These are phyloP conservation scores for Metschnikowia lachancei DNA, from an alignment of 805 yeast species.

Conservation along the genomic window DNA sequence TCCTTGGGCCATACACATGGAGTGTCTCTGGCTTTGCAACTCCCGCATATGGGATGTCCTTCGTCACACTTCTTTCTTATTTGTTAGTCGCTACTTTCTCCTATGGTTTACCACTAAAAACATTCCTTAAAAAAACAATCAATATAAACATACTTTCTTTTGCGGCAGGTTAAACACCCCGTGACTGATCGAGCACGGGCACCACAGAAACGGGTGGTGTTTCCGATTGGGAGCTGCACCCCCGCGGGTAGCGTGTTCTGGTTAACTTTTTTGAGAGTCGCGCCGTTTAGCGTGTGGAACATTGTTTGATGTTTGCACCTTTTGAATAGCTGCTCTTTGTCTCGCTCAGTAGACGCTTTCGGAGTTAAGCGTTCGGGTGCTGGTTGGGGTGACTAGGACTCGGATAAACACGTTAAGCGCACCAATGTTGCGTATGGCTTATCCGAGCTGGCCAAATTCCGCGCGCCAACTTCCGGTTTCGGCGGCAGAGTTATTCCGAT, in stretches of 20 bases:
- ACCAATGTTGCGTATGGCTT: no score
- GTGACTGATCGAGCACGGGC: slow-evolving; percentile 17
- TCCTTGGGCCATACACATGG: slow-evolving; percentile 14
- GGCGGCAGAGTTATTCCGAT: no score
- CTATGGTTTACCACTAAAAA: neutral
- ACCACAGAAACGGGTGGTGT: slow-evolving; percentile 14
- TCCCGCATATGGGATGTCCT: slow-evolving; percentile 15
- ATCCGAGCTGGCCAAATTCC: no score
- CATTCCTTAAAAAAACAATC: no score
- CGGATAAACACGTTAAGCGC: no score
- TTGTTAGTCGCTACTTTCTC: slow-evolving; percentile 7
- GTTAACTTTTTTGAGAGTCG: slow-evolving; percentile 13
- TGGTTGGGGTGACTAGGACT: no score
- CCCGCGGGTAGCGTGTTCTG: slow-evolving; percentile 9
- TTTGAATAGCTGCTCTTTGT: neutral
- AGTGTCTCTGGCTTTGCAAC: slow-evolving; percentile 9
- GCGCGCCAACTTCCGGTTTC: no score
- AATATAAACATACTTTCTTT: slow-evolving; percentile 17
- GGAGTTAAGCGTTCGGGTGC: no score
- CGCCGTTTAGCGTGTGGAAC: slow-evolving; percentile 18
- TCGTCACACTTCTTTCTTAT: slow-evolving; percentile 22
- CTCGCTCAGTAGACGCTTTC: neutral
- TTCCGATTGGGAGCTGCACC: slow-evolving; percentile 14
- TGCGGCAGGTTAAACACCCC: slow-evolving; percentile 21
- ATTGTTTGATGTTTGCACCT: neutral